Percentiles rank a stretch among this genome's conserved stretches.
These are phyloP conservation scores for Termitomyces sp. DNA, from an alignment of 768 basidiomycete genomes.

Conservation along the genomic window DNA sequence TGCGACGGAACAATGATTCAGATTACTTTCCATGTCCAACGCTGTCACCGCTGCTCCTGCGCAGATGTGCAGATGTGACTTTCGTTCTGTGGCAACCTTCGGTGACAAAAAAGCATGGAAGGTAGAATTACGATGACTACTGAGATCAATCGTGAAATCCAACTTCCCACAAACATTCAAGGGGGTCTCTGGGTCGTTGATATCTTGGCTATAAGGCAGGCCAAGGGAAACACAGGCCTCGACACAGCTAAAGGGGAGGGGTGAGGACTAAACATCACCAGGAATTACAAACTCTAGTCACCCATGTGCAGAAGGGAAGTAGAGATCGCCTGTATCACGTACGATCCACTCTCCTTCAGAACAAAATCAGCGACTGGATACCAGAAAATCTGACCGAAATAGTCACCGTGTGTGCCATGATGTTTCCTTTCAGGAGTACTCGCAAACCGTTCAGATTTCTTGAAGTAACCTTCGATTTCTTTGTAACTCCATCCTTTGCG, in stretches of 20 bases:
- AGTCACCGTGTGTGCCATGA: background rate
- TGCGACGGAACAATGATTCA: background rate
- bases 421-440: background rate
- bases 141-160: conserved; percentile 17
- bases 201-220: conserved; percentile 14
- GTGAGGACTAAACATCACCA: no score
- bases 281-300: background rate
- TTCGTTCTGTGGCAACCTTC: conserved; percentile 9
- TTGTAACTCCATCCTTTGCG: conserved; percentile 25
- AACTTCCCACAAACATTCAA: conserved; percentile 15
- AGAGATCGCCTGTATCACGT: conserved; percentile 1
- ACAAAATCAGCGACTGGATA: background rate
- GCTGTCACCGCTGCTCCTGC: conserved; percentile 16
- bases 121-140: conserved; percentile 18
- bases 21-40: conserved; percentile 7
- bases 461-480: conserved; percentile 23
- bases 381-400: background rate
- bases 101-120: conserved; percentile 20
- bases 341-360: conserved; percentile 6
- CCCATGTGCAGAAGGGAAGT: background rate
- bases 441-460: conserved; percentile 18
- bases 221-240: conserved; percentile 13
- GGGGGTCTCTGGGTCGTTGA: conserved; percentile 19
- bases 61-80: conserved; percentile 18
- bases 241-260: background rate